phyloP scores from a whole-genome alignment of 441 rosid genomes.

The Erysimum cheiri region DNA sequence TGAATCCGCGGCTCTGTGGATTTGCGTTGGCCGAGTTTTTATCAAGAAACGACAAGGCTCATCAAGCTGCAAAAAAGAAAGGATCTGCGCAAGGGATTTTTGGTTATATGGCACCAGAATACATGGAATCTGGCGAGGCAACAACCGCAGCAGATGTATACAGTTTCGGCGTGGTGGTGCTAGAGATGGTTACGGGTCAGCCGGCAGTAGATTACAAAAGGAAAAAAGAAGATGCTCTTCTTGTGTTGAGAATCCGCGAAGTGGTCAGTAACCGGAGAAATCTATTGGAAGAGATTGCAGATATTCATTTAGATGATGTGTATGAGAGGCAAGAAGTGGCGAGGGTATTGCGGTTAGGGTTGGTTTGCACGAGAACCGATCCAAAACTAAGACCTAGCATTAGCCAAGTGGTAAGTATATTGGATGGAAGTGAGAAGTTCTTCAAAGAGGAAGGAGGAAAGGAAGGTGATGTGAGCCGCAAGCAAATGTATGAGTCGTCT shows the following conservation, averaged over 20 bases:
- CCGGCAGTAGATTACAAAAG: slow-evolving; percentile 83
- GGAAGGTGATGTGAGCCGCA: slow-evolving; percentile 77
- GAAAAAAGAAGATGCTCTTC: slow-evolving; percentile 62
- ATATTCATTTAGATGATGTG: slow-evolving; percentile 56
- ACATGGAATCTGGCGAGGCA: slow-evolving; percentile 84
- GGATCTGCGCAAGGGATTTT: slow-evolving; percentile 88
- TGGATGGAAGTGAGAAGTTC: slow-evolving; percentile 73
- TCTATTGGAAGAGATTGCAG: slow-evolving; percentile 62
- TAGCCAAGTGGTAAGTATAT: slow-evolving; percentile 83
- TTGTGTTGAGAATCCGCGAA: slow-evolving; percentile 67
- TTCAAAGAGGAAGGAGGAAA: slow-evolving; percentile 46
- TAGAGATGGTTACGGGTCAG: slow-evolving; percentile 88
- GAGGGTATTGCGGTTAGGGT: slow-evolving; percentile 68
- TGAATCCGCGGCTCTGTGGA: slow-evolving; percentile 83
- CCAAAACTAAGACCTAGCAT: slow-evolving; percentile 76
- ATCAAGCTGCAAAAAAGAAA: slow-evolving; percentile 56
- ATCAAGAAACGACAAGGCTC: slow-evolving; percentile 77
- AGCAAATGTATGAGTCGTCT: slow-evolving; percentile 58
- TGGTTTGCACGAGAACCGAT: slow-evolving; percentile 79
- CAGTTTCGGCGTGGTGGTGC: slow-evolving; percentile 86
- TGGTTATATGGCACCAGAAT: slow-evolving; percentile 95
- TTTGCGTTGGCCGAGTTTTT: slow-evolving; percentile 94
- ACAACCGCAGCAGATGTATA: slow-evolving; percentile 84
- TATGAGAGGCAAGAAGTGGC: slow-evolving; percentile 56
- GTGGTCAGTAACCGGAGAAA: slow-evolving; percentile 44